Evolutionary conservation across 2,329 filamentous ascomycete species (phyloP).

Genomic region (Fusarium buxicola): DNA sequence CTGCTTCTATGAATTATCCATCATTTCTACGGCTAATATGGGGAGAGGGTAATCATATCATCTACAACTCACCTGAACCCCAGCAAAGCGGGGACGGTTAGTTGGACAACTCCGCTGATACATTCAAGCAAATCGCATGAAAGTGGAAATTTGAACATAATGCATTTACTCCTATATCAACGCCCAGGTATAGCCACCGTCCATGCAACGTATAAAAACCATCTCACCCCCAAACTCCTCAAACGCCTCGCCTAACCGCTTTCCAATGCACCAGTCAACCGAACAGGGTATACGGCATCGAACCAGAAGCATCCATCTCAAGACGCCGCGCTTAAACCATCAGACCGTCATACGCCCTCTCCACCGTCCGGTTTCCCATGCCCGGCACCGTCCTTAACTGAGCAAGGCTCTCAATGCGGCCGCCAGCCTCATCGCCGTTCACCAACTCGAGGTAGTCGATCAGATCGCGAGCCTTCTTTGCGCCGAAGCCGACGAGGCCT

Average conservation of each 20-base stretch:
- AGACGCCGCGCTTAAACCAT: constrained; percentile 32
- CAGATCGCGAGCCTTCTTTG: constrained; percentile 75
- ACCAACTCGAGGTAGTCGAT: constrained; percentile 66
- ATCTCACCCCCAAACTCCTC: constrained; percentile 35
- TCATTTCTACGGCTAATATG: too few species aligned
- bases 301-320: constrained; percentile 37
- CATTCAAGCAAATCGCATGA: background rate
- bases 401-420: constrained; percentile 59
- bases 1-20: too few species aligned
- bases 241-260: constrained; percentile 29
- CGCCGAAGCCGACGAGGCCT: constrained; percentile 75
- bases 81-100: too few species aligned
- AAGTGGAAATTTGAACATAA: constrained; percentile 7
- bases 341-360: constrained; percentile 66
- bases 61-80: too few species aligned
- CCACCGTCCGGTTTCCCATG: constrained; percentile 67
- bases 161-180: constrained; percentile 27
- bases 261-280: constrained; percentile 37
- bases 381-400: constrained; percentile 67
- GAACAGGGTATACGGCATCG: constrained; percentile 41
- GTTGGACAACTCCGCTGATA: too few species aligned
- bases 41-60: too few species aligned
- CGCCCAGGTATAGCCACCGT: constrained; percentile 23
- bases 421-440: constrained; percentile 52
- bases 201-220: constrained; percentile 34